Evolutionary conservation across 495 filamentous ascomycete genomes (phyloP), one percentile per base, ranked within the genome.

Genomic region (Penicillium dipodomyicola): DNA sequence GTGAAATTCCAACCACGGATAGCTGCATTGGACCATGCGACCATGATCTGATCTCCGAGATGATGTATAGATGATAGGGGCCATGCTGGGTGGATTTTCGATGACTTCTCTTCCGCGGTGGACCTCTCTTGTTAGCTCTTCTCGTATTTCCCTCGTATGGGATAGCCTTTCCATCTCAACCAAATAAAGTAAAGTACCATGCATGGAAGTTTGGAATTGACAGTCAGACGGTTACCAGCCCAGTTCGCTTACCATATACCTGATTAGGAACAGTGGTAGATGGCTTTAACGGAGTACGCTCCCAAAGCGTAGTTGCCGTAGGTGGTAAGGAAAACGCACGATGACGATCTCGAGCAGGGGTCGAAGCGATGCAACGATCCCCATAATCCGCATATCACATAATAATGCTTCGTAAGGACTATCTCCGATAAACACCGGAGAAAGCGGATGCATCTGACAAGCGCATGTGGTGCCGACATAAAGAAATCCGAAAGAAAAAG

Each of bases 1-100:
- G 53, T 51, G 45, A 33, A 55, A 48, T 51, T 60, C 58, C 61
- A 66, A 59, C 63, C 63, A 68, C 65, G 63, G 65, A 58, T 62
- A 52, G 54, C 52, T 62, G 61, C 65, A 66, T 60, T 29, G 10
- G 47, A 27, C 56, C 60, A 64, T 62, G 56, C 51, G 54, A 60
- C 44, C 32, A 57, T 60, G 52, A 61, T 56, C 48, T 61, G 52
- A 68, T 61, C 51, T 61, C 50, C 55, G 47, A 61, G 30, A 48
- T 48, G 48, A 30, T 46, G 27, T 50, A 52, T 39, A 51, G 39
- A 49, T 25, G 12, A 56, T 35, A 32, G 27, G 19, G 23, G 35
- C 29, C 29, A 23, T 29, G 19, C 25, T 39, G 49, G 39, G 0
- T 54, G 22, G 15, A 17, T 37, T 27, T 22, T 17, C 11, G 29